phyloP scores from a whole-genome alignment of 163 green algal species.

The Prototheca cutis region DNA sequence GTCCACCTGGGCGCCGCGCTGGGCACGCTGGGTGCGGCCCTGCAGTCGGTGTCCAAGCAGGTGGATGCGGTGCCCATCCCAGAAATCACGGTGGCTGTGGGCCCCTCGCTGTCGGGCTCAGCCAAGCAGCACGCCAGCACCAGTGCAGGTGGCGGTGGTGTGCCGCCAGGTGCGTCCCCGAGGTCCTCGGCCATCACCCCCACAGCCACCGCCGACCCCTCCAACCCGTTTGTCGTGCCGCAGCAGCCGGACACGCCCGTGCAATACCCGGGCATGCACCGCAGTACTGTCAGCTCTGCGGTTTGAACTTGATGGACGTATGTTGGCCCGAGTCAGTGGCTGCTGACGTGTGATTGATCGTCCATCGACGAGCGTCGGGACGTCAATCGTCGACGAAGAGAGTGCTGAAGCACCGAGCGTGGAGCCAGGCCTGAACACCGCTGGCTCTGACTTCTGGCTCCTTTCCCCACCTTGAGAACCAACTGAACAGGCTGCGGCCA shows the following conservation, averaged over 20 bases:
- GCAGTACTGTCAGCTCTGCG: background rate
- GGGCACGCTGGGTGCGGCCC: conserved; percentile 1
- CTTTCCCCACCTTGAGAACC: too few species aligned
- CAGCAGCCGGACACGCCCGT: background rate
- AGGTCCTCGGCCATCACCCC: background rate
- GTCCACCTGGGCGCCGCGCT: background rate
- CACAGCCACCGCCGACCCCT: background rate
- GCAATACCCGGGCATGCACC: conserved; percentile 1
- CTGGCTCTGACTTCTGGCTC: too few species aligned
- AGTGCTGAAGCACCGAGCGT: too few species aligned
- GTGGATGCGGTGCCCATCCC: conserved; percentile 5
- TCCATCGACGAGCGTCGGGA: too few species aligned
- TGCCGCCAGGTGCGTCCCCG: background rate
- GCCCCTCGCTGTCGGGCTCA: background rate
- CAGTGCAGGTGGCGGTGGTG: too few species aligned
- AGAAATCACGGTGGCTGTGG: background rate
- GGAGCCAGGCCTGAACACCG: too few species aligned
- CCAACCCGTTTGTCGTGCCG: background rate
- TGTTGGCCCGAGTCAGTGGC: too few species aligned
- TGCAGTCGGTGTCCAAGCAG: background rate
- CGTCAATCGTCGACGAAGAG: too few species aligned
- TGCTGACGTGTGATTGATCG: too few species aligned
- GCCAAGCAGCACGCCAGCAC: background rate
- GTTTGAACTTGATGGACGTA: background rate
- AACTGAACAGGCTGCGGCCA: too few species aligned